A percentile compares a stretch with the other conserved stretches of the same genome.
Conservation (phyloP, 2,329 filamentous ascomycete species). For the Madurella mycetomatis region DNA sequence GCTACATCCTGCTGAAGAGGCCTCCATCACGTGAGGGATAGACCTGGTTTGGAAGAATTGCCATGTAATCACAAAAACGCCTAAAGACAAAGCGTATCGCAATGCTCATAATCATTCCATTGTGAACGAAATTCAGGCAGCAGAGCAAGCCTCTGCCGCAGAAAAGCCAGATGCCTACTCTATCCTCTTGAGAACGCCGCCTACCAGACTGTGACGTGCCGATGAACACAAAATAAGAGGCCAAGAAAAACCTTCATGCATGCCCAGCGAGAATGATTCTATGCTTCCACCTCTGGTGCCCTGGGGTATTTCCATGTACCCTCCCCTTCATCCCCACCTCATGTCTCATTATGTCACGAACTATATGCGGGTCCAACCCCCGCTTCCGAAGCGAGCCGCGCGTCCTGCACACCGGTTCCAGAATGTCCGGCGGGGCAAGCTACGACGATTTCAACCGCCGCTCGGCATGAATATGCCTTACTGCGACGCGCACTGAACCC, state of each 20-base stretch:
- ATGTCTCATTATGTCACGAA: slow-evolving; percentile 11
- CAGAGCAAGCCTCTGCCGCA: slow-evolving; percentile 9
- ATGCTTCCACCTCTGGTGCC: slow-evolving; percentile 5
- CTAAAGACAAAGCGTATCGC: neutral
- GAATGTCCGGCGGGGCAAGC: neutral
- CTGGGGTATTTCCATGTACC: slow-evolving; percentile 16
- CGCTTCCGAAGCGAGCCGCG: too few relatives aligned
- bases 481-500: slow-evolving; percentile 84
- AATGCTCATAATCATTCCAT: slow-evolving; percentile 19
- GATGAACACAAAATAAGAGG: slow-evolving; percentile 12
- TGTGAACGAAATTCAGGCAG: slow-evolving; percentile 12
- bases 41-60: neutral
- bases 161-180: slow-evolving; percentile 20
- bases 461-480: slow-evolving; percentile 47
- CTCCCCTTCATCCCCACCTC: slow-evolving; percentile 2
- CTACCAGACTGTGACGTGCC: slow-evolving; percentile 15
- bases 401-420: too few relatives aligned
- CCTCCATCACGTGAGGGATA: too few relatives aligned
- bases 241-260: slow-evolving; percentile 19
- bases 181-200: slow-evolving; percentile 26
- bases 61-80: slow-evolving; percentile 1
- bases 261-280: slow-evolving; percentile 15
- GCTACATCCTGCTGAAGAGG: too few relatives aligned
- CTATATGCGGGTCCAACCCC: neutral
- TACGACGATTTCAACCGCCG: neutral